Evolutionary conservation across 2,329 filamentous ascomycete species (phyloP).

Genomic region (Orbilia oligospora): DNA sequence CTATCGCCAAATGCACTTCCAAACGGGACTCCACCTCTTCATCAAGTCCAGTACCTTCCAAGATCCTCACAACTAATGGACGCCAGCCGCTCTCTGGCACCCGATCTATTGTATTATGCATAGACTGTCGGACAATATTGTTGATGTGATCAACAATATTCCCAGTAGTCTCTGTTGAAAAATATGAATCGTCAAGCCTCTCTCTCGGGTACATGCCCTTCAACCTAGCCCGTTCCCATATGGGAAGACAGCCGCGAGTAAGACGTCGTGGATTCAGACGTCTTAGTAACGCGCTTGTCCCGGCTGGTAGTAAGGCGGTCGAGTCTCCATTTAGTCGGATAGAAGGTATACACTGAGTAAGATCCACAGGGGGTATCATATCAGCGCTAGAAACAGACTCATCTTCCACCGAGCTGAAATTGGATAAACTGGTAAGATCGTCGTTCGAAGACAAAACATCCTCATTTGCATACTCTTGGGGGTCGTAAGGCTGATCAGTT

Average conservation of each 20-base stretch:
- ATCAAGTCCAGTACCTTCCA: conserved; percentile 9
- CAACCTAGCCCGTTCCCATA: background rate
- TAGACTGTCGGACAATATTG: conserved; percentile 6
- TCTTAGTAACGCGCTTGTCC: conserved; percentile 3
- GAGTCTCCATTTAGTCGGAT: conserved; percentile 26
- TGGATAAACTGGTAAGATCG: conserved; percentile 2
- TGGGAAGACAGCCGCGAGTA: conserved; percentile 7
- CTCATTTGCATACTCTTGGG: background rate
- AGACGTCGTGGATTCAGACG: conserved; percentile 20
- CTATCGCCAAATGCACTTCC: conserved; percentile 6
- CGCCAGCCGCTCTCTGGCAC: conserved; percentile 3
- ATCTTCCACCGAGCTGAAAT: background rate
- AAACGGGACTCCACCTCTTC: conserved; percentile 10
- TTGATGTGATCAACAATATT: conserved; percentile 14
- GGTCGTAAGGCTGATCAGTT: background rate
- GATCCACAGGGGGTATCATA: conserved; percentile 1
- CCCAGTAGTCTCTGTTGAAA: background rate
- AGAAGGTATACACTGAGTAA: conserved; percentile 15
- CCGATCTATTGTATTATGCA: conserved; percentile 19
- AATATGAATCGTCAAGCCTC: conserved; percentile 6
- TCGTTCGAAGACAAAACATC: conserved; percentile 9
- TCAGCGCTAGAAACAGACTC: conserved; percentile 2
- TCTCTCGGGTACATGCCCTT: conserved; percentile 9
- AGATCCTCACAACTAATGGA: conserved; percentile 4
- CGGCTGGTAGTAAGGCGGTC: conserved; percentile 10